These are phyloP conservation scores for Magnaporthiopsis poae DNA, from an alignment of 2,329 filamentous ascomycete genomes.

Conservation along the genomic window DNA sequence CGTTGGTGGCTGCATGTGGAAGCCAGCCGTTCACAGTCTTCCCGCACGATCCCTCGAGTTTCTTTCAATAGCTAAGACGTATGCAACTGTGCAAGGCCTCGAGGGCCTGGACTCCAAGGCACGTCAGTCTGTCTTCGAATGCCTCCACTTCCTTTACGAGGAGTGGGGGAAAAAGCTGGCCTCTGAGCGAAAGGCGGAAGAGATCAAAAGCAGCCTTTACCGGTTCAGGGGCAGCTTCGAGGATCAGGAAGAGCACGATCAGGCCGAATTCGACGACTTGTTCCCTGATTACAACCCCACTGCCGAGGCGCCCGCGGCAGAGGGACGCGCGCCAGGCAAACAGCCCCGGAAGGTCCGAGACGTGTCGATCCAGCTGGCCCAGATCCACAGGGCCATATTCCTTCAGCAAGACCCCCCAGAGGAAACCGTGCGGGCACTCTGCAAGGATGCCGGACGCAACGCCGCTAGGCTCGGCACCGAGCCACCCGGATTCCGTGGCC, in stretches of 20 bases:
- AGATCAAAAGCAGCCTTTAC: slow-evolving; percentile 67
- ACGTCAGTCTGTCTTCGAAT: slow-evolving; percentile 50
- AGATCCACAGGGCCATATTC: slow-evolving; percentile 48
- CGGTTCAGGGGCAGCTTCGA: slow-evolving; percentile 70
- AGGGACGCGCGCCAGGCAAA: slow-evolving; percentile 13
- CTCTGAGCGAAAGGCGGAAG: slow-evolving; percentile 64
- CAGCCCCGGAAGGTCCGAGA: slow-evolving; percentile 32
- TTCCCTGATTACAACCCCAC: slow-evolving; percentile 67
- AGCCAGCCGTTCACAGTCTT: slow-evolving; percentile 6
- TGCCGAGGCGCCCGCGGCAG: slow-evolving; percentile 22
- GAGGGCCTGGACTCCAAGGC: slow-evolving; percentile 29
- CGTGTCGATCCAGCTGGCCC: slow-evolving; percentile 51
- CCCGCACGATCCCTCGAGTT: slow-evolving; percentile 35
- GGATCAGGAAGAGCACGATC: slow-evolving; percentile 63
- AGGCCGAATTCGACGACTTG: slow-evolving; percentile 65
- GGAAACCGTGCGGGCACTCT: slow-evolving; percentile 34
- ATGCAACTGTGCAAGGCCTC: slow-evolving; percentile 38
- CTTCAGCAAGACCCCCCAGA: slow-evolving; percentile 29
- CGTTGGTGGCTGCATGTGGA: slow-evolving; percentile 35
- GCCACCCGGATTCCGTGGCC: slow-evolving; percentile 18
- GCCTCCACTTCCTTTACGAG: slow-evolving; percentile 63
- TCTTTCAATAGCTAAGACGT: slow-evolving; percentile 36
- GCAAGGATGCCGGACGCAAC: slow-evolving; percentile 16
- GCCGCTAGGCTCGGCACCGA: slow-evolving; percentile 1
- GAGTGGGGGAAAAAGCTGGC: slow-evolving; percentile 73